A percentile compares a stretch with the other conserved stretches of the same genome.
These are phyloP conservation scores for Fusarium sp. DNA, from an alignment of 2,329 filamentous ascomycete genomes.

Conservation along the genomic window DNA sequence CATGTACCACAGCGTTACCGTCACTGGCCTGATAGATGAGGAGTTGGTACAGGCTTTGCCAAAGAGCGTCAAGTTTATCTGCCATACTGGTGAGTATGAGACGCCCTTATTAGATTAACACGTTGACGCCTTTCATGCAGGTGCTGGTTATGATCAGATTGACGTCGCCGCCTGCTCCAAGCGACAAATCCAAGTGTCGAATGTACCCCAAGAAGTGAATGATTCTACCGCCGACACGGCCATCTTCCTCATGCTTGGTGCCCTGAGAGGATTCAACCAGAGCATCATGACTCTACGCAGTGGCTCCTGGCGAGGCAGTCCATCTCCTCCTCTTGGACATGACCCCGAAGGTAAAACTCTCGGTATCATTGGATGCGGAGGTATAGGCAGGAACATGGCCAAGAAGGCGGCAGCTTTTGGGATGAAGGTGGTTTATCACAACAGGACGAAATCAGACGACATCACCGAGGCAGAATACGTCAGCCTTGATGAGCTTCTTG, in stretches of 20 bases:
- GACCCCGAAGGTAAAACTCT: not conserved
- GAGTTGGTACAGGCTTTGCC: not conserved
- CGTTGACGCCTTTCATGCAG: not conserved
- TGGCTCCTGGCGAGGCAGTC: not conserved
- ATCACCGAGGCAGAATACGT: not conserved
- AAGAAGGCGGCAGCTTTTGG: not conserved
- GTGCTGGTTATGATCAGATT: not conserved
- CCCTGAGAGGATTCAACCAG: not conserved
- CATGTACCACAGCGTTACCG: not conserved
- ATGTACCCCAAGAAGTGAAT: not conserved
- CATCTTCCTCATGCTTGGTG: not conserved
- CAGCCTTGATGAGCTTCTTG: not conserved
- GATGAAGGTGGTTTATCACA: not conserved
- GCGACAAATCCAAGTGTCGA: not conserved
- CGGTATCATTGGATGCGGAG: not conserved
- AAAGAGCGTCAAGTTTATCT: not conserved
- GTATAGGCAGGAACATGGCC: not conserved
- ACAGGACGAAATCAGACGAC: not conserved
- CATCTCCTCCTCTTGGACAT: not conserved
- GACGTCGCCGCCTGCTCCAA: not conserved
- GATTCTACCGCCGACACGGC: not conserved
- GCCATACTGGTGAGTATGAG: not conserved
- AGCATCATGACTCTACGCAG: not conserved
- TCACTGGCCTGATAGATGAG: not conserved
- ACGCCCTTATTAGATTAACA: fast-evolving